A percentile compares a stretch with the other conserved stretches of the same genome.
Conservation (phyloP, 371 early-diverging fungal genomes). For the Mucor racemosus region DNA sequence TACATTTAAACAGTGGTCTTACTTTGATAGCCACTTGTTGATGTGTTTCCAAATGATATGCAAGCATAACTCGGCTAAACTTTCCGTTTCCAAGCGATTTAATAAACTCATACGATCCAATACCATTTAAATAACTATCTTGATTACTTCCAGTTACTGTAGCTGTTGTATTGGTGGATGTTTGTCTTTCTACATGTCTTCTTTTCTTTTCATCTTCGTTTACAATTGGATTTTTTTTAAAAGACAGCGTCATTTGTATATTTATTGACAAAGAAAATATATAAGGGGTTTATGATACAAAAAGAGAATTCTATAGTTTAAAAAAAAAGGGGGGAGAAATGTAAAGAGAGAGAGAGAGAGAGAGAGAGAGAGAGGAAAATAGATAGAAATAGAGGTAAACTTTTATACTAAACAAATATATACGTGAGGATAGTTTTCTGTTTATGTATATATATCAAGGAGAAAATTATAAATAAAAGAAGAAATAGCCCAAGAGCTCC, state of each 20-base stretch:
- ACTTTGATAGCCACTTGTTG: conserved; percentile 56
- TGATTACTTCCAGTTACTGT: conserved; percentile 44
- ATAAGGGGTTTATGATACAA: neutral
- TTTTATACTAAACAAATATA: conserved; percentile 1
- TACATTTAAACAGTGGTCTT: neutral
- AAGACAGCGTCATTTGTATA: conserved; percentile 13
- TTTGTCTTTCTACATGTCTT: conserved; percentile 4
- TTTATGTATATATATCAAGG: conserved; percentile 7
- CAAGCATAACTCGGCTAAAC: conserved; percentile 85
- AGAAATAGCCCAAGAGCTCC: neutral
- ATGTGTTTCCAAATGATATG: conserved; percentile 69
- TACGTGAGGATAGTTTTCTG: conserved; percentile 6
- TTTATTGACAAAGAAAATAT: conserved; percentile 4
- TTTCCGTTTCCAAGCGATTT: conserved; percentile 83
- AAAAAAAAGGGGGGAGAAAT: conserved; percentile 15
- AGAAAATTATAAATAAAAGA: neutral
- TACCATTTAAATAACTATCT: conserved; percentile 51
- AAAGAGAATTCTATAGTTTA: neutral
- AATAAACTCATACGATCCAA: conserved; percentile 80
- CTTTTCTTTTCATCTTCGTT: neutral
- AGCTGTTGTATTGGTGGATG: neutral
- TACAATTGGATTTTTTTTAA: conserved; percentile 2
- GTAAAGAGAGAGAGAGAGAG: neutral
- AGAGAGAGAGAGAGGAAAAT: conserved; percentile 12
- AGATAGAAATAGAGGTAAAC: conserved; percentile 6